These are phyloP conservation scores for Marasmius tenuissimus DNA, from an alignment of 1,284 basidiomycete species.

Conservation along the genomic window DNA sequence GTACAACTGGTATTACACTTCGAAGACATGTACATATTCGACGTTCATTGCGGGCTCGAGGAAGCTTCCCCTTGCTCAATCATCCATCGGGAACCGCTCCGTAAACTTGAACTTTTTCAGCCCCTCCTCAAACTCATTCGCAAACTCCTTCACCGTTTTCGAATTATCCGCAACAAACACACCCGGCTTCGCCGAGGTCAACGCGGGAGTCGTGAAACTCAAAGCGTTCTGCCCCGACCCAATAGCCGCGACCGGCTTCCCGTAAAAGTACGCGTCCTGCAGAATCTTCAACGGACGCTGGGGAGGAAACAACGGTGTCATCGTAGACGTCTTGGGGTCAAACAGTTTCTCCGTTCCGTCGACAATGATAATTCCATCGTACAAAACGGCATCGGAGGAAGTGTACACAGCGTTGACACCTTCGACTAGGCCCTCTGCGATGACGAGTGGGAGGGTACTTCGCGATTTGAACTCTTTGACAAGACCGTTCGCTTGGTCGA, in stretches of 20 bases:
- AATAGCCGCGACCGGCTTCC: constrained; percentile 4
- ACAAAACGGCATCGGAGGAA: constrained; percentile 1
- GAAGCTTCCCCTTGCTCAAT: background rate
- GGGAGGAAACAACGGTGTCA: background rate
- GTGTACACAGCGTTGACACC: constrained; percentile 5
- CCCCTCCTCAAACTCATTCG: constrained; percentile 3
- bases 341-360: constrained; percentile 1
- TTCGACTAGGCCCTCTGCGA: constrained; percentile 1
- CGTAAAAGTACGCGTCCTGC: constrained; percentile 4
- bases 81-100: constrained; percentile 8
- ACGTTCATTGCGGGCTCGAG: too few species aligned
- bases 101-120: constrained; percentile 10
- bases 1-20: too few species aligned
- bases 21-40: too few species aligned
- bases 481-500: background rate
- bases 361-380: constrained; percentile 7
- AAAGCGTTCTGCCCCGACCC: background rate
- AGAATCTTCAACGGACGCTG: constrained; percentile 6
- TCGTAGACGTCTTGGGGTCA: background rate
- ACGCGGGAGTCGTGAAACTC: background rate
- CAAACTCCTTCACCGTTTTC: background rate
- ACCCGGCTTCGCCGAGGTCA: background rate
- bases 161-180: background rate
- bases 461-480: background rate
- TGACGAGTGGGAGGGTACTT: background rate